Conservation (phyloP, 176 grass and related monocot genomes). For the Cenchrus americanus region DNA sequence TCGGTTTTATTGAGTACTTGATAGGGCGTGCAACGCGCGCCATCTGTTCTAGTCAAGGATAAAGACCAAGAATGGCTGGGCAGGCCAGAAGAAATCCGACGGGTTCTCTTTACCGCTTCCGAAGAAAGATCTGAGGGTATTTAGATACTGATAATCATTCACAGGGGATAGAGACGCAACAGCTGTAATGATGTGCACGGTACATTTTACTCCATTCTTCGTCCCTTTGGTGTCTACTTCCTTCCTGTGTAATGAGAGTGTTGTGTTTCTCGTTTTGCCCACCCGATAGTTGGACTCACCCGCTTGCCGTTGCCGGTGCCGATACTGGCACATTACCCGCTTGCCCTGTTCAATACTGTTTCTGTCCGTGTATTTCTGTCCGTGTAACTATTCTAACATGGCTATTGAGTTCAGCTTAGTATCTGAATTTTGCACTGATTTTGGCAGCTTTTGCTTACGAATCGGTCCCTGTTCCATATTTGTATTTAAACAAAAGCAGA, state of each 20-base stretch:
- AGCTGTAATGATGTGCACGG: too few species aligned
- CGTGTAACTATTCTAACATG: too few species aligned
- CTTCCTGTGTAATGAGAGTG: background rate
- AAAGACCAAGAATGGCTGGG: background rate
- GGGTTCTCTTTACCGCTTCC: background rate
- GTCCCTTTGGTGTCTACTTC: background rate
- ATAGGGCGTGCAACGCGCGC: too few species aligned
- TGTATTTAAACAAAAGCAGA: background rate
- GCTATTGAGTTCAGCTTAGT: background rate
- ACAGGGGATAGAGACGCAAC: too few species aligned
- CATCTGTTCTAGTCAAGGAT: too few species aligned
- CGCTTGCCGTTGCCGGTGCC: too few species aligned
- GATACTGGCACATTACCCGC: background rate
- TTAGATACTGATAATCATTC: background rate
- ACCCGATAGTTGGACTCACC: too few species aligned
- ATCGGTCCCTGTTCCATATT: background rate
- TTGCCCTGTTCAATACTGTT: background rate
- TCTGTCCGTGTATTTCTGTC: background rate
- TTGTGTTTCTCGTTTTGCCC: background rate
- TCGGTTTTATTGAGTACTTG: too few species aligned
- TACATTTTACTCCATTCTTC: background rate
- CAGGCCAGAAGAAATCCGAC: background rate
- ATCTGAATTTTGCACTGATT: background rate
- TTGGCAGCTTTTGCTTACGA: background rate
- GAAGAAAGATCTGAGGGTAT: background rate